Percentiles rank a stretch among this genome's conserved stretches.
Evolutionary conservation across 2,329 filamentous ascomycete genomes (phyloP).

Genomic region (Trichoderma atrobrunneum): DNA sequence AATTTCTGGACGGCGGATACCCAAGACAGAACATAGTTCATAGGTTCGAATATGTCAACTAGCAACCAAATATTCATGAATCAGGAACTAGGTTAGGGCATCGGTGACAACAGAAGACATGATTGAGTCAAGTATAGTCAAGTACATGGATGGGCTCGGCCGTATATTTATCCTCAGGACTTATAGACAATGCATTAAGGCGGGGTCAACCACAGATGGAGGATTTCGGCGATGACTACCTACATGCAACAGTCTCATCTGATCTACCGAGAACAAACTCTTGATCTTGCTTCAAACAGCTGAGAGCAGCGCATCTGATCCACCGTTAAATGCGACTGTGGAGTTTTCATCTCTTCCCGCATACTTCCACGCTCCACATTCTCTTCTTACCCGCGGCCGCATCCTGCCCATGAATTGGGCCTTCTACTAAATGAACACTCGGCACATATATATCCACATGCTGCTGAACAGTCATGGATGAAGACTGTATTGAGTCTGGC

Average conservation of each 20-base stretch:
- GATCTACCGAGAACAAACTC: neutral
- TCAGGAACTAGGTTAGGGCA: neutral
- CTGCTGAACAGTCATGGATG: neutral
- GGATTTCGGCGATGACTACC: neutral
- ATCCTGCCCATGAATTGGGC: neutral
- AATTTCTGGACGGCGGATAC: neutral
- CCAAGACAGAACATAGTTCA: neutral
- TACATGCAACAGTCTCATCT: neutral
- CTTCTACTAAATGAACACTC: neutral
- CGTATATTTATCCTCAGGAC: neutral
- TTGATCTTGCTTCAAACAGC: neutral
- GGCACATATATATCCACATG: neutral
- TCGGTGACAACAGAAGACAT: neutral
- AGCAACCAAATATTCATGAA: neutral
- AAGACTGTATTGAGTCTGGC: neutral
- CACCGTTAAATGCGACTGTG: fast-evolving
- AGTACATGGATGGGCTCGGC: neutral
- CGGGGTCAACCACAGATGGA: neutral
- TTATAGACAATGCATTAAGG: neutral
- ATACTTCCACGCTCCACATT: no score
- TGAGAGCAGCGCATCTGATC: neutral
- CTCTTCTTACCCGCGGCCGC: neutral
- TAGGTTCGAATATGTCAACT: neutral
- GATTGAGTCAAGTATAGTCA: neutral
- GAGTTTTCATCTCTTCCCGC: neutral